Conservation (phyloP, 2,329 filamentous ascomycete genomes). For the Venturia pyrina region DNA sequence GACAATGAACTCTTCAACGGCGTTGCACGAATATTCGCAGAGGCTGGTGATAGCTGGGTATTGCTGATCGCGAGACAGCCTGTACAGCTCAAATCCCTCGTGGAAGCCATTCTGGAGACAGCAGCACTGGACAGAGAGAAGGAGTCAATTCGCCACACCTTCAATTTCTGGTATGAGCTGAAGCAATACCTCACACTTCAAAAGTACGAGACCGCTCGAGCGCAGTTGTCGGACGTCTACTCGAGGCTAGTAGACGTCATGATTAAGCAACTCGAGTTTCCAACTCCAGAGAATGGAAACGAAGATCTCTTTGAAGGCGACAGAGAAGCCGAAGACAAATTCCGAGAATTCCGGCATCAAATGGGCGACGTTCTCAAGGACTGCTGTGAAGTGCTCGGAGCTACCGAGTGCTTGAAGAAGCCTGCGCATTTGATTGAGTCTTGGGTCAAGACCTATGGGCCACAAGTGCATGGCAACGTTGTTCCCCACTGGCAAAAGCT, state of each 20-base stretch:
- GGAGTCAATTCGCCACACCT: slow-evolving; percentile 88
- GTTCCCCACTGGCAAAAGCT: slow-evolving; percentile 96
- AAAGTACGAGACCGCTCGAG: slow-evolving; percentile 71
- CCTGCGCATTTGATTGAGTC: slow-evolving; percentile 75
- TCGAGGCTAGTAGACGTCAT: slow-evolving; percentile 87
- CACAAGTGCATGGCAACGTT: slow-evolving; percentile 59
- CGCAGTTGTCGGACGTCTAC: slow-evolving; percentile 71
- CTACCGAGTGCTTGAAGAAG: slow-evolving; percentile 82
- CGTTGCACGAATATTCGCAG: slow-evolving; percentile 80
- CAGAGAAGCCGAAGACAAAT: slow-evolving; percentile 91
- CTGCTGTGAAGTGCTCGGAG: slow-evolving; percentile 89
- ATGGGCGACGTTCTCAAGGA: slow-evolving; percentile 99
- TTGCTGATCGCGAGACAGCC: slow-evolving; percentile 82
- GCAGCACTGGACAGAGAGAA: slow-evolving; percentile 77
- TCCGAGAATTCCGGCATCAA: slow-evolving; percentile 88
- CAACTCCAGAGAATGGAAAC: slow-evolving; percentile 60
- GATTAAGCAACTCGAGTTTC: slow-evolving; percentile 82
- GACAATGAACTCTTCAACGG: slow-evolving; percentile 81
- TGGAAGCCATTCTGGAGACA: slow-evolving; percentile 88
- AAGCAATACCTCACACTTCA: slow-evolving; percentile 94
- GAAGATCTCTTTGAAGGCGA: slow-evolving; percentile 94
- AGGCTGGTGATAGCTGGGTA: slow-evolving; percentile 91
- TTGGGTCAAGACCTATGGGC: slow-evolving; percentile 77
- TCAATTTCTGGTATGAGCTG: slow-evolving; percentile 96
- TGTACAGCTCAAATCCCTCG: slow-evolving; percentile 67